Percentiles rank a stretch among this genome's conserved stretches.
Conservation (phyloP, 768 basidiomycete genomes). For the Tricholoma sp. region DNA sequence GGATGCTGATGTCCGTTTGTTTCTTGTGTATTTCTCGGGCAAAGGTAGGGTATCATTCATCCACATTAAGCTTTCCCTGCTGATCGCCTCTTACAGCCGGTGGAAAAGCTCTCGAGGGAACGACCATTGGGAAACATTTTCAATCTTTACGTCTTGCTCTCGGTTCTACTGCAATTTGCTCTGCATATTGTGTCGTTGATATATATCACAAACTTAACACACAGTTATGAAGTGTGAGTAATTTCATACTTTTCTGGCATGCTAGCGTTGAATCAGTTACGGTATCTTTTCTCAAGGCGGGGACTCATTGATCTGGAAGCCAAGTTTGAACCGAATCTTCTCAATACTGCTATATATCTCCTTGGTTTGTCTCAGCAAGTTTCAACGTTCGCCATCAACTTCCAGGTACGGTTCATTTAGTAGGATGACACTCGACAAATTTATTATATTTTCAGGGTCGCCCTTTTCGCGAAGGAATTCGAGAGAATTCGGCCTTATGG, state of each 20-base stretch:
- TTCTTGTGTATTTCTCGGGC: conserved; percentile 98
- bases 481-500: conserved; percentile 90
- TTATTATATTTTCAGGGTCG: conserved; percentile 54
- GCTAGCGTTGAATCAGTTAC: neutral
- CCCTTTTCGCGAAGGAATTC: conserved; percentile 96
- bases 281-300: conserved; percentile 31
- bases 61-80: neutral
- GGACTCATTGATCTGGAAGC: conserved; percentile 90
- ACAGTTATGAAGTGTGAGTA: conserved; percentile 69
- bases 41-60: conserved; percentile 52
- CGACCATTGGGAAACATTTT: conserved; percentile 94
- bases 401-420: conserved; percentile 53
- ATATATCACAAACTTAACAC: conserved; percentile 88
- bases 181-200: conserved; percentile 87
- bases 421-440: neutral
- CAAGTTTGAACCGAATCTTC: conserved; percentile 89
- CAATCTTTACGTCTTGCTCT: conserved; percentile 91
- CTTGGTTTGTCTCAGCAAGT: conserved; percentile 96
- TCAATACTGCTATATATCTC: conserved; percentile 97
- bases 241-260: conserved; percentile 10
- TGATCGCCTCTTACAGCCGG: conserved; percentile 56
- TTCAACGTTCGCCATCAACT: conserved; percentile 98
- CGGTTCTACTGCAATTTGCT: conserved; percentile 89
- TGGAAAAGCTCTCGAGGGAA: conserved; percentile 91
- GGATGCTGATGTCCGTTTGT: conserved; percentile 96